Evolutionary conservation across 1,284 basidiomycete species (phyloP).

Genomic region (Trichosporon inkin): DNA sequence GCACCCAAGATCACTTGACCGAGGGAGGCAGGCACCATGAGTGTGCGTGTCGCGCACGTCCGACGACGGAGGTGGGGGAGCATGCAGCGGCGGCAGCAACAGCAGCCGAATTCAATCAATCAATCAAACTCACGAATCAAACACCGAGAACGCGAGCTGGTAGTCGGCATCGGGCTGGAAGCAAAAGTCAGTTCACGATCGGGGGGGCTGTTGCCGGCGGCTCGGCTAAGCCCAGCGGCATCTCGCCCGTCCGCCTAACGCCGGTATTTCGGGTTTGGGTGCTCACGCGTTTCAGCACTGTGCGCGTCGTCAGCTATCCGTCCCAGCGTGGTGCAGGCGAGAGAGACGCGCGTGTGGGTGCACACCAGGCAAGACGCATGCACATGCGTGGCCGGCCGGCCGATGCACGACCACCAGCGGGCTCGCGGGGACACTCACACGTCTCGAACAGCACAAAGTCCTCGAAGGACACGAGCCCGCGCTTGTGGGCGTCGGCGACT

Average conservation of each 20-base stretch:
- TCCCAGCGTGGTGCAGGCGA: too few relatives aligned
- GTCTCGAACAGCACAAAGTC: conserved; percentile 93
- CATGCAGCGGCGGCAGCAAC: not conserved
- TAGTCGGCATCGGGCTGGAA: conserved; percentile 83
- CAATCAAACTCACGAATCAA: conserved; percentile 89
- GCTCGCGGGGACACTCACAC: conserved; percentile 38
- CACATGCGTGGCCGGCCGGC: too few relatives aligned
- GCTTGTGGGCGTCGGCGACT: conserved; percentile 75
- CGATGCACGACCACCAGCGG: not conserved
- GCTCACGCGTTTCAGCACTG: conserved; percentile 45
- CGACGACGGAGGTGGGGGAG: not conserved
- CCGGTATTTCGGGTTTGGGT: not conserved
- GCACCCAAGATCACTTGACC: too few relatives aligned
- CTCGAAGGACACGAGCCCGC: conserved; percentile 82
- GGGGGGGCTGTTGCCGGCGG: not conserved
- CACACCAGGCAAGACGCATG: too few relatives aligned
- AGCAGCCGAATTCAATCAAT: not conserved
- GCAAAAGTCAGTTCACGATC: conserved; percentile 3
- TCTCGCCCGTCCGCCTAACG: not conserved
- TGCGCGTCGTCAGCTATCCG: conserved; percentile 13
- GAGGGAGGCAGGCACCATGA: too few relatives aligned
- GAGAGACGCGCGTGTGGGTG: not conserved
- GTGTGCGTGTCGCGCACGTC: too few relatives aligned
- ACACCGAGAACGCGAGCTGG: conserved; percentile 93
- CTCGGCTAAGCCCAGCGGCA: not conserved